These are phyloP conservation scores for Hymenoscyphus infarciens DNA, from an alignment of 2,329 filamentous ascomycete species.

Conservation along the genomic window DNA sequence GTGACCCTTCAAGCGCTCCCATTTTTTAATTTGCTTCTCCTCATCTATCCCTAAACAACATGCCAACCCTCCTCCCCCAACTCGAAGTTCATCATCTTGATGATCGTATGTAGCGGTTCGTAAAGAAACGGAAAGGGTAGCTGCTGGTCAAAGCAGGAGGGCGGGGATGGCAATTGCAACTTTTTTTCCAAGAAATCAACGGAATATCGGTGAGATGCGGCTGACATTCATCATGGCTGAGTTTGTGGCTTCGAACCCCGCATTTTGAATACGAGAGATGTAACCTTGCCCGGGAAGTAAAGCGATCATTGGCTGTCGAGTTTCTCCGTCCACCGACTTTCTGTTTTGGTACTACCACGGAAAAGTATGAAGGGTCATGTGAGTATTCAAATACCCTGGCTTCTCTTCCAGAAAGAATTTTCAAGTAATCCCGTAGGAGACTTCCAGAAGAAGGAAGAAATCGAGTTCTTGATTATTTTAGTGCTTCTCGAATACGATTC, in stretches of 20 bases:
- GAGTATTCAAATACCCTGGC: no score
- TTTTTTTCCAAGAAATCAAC: background rate
- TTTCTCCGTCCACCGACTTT: background rate
- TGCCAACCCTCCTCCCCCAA: conserved; percentile 24
- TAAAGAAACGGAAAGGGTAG: background rate
- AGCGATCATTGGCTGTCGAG: background rate
- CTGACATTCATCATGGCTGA: background rate
- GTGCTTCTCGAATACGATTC: no score
- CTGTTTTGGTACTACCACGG: no score
- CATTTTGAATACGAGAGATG: background rate
- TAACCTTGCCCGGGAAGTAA: background rate
- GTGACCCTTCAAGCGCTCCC: conserved; percentile 21
- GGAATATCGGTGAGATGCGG: background rate
- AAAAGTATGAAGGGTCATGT: no score
- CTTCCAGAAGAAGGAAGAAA: no score
- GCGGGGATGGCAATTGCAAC: background rate
- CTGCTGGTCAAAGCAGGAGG: background rate
- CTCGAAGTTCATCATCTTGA: background rate
- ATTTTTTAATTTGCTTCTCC: conserved; percentile 27
- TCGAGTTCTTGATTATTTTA: no score
- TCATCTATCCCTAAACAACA: conserved; percentile 21
- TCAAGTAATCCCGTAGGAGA: no score
- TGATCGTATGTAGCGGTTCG: background rate
- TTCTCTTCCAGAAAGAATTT: no score
- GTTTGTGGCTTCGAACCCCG: background rate